These are phyloP conservation scores for Aspergillus sp. DNA, from an alignment of 2,329 filamentous ascomycete genomes.

Conservation along the genomic window DNA sequence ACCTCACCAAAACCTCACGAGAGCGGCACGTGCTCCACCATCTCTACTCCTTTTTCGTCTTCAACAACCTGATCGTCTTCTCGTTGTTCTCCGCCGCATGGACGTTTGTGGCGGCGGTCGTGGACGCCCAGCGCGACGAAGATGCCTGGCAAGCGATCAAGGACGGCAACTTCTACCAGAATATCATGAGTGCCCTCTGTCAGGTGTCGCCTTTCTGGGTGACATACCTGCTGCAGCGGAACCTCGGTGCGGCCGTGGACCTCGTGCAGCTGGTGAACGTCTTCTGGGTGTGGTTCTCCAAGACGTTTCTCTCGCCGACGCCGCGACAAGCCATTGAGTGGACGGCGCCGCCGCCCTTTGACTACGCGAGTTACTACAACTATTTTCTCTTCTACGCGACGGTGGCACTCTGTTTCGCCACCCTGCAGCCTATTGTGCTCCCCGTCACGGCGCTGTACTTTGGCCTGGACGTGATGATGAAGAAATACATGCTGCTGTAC, in stretches of 20 bases:
- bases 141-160: slow-evolving; percentile 68
- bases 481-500: slow-evolving; percentile 93
- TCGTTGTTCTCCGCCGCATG: slow-evolving; percentile 85
- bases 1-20: slow-evolving; percentile 85
- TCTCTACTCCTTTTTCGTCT: slow-evolving; percentile 91
- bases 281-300: slow-evolving; percentile 77
- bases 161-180: slow-evolving; percentile 59
- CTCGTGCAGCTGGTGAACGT: slow-evolving; percentile 84
- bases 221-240: slow-evolving; percentile 87
- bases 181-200: slow-evolving; percentile 73
- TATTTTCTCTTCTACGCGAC: slow-evolving; percentile 95
- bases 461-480: slow-evolving; percentile 77
- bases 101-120: slow-evolving; percentile 65
- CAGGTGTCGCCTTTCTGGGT: slow-evolving; percentile 89
- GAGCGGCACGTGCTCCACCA: slow-evolving; percentile 89
- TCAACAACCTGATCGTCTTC: slow-evolving; percentile 95
- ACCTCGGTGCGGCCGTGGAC: slow-evolving; percentile 89
- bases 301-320: slow-evolving; percentile 82
- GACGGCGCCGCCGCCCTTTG: slow-evolving; percentile 87
- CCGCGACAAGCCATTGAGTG: slow-evolving; percentile 88
- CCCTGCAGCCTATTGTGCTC: slow-evolving; percentile 82
- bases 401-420: slow-evolving; percentile 78
- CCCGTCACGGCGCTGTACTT: slow-evolving; percentile 89
- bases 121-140: slow-evolving; percentile 56
- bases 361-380: slow-evolving; percentile 97